phyloP scores from a whole-genome alignment of 2,329 filamentous ascomycete genomes.

The Clonostachys rosea region DNA sequence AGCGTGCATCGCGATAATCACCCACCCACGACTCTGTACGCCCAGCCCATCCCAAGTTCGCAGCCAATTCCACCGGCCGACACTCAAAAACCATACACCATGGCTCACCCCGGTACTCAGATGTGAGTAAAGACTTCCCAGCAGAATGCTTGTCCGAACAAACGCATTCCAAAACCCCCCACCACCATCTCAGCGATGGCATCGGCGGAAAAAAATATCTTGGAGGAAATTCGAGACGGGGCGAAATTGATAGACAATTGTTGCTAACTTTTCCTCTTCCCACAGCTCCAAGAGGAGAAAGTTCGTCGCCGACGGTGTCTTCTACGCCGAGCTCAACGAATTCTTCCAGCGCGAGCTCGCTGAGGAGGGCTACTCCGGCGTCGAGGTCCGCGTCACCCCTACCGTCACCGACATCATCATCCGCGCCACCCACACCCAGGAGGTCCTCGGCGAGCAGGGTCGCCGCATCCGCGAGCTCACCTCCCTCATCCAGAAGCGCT shows the following conservation, averaged over 20 bases:
- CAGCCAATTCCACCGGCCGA: slow-evolving; percentile 23
- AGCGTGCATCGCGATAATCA: too few species aligned
- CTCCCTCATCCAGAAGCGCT: slow-evolving; percentile 99
- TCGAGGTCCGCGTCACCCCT: slow-evolving; percentile 99
- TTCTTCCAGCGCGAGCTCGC: slow-evolving; percentile 99
- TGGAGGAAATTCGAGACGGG: too few species aligned
- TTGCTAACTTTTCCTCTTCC: slow-evolving; percentile 1
- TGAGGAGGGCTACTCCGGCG: slow-evolving; percentile 99
- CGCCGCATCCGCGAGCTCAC: slow-evolving; percentile 99
- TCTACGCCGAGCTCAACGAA: slow-evolving; percentile 99
- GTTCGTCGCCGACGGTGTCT: slow-evolving; percentile 97
- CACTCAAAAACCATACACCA: slow-evolving; percentile 37
- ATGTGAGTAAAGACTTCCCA: slow-evolving; percentile 42
- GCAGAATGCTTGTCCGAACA: too few species aligned
- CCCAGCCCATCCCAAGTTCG: slow-evolving; percentile 7
- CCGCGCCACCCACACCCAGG: slow-evolving; percentile 99
- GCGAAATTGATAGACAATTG: too few species aligned
- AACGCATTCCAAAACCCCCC: too few species aligned
- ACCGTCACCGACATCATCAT: slow-evolving; percentile 99
- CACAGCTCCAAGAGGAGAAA: slow-evolving; percentile 85
- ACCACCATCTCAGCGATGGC: too few species aligned
- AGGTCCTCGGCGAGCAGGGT: slow-evolving; percentile 99
- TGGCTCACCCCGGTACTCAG: slow-evolving; percentile 58
- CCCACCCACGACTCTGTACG: too few species aligned
- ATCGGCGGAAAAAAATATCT: too few species aligned